A percentile compares a stretch with the other conserved stretches of the same genome.
Conservation (phyloP, 768 basidiomycete genomes). For the Boletus sp. region DNA sequence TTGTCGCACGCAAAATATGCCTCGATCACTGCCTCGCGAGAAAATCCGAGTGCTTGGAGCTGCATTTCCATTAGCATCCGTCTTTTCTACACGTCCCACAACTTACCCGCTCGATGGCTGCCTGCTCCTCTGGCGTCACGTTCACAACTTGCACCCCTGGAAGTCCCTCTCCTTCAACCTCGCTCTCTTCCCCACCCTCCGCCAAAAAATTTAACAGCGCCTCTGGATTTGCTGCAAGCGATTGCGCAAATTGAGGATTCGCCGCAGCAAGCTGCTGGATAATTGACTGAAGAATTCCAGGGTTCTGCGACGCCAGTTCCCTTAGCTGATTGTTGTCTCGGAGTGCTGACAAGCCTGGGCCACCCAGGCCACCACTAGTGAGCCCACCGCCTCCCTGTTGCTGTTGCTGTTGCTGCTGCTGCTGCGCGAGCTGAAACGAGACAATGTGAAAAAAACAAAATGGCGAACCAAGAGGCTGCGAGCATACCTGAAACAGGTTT, state of each 20-base stretch:
- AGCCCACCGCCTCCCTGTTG: slow-evolving; percentile 27
- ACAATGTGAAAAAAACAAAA: not conserved
- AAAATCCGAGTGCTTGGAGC: slow-evolving; percentile 87
- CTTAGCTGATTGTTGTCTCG: slow-evolving; percentile 66
- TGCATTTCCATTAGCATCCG: slow-evolving; percentile 29
- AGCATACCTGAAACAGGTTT: slow-evolving; percentile 79
- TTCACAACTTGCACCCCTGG: slow-evolving; percentile 46
- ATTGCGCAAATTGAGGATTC: slow-evolving; percentile 74
- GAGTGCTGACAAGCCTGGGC: slow-evolving; percentile 49
- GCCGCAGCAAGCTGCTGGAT: slow-evolving; percentile 74
- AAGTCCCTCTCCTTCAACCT: slow-evolving; percentile 39
- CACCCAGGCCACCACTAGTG: slow-evolving; percentile 12
- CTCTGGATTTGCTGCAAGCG: slow-evolving; percentile 70
- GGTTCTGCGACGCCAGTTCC: slow-evolving; percentile 70
- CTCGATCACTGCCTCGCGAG: slow-evolving; percentile 75
- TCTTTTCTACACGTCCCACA: not conserved
- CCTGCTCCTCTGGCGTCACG: slow-evolving; percentile 83
- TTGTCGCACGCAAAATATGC: slow-evolving; percentile 95
- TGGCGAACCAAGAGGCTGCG: not conserved
- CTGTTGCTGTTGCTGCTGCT: slow-evolving; percentile 39
- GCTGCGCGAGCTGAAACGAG: slow-evolving; percentile 60
- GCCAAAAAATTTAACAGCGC: slow-evolving; percentile 62
- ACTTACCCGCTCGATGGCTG: slow-evolving; percentile 85
- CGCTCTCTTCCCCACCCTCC: slow-evolving; percentile 37
- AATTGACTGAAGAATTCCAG: slow-evolving; percentile 69